Evolutionary conservation across 495 filamentous ascomycete species (phyloP).

Genomic region (Physcia stellaris): DNA sequence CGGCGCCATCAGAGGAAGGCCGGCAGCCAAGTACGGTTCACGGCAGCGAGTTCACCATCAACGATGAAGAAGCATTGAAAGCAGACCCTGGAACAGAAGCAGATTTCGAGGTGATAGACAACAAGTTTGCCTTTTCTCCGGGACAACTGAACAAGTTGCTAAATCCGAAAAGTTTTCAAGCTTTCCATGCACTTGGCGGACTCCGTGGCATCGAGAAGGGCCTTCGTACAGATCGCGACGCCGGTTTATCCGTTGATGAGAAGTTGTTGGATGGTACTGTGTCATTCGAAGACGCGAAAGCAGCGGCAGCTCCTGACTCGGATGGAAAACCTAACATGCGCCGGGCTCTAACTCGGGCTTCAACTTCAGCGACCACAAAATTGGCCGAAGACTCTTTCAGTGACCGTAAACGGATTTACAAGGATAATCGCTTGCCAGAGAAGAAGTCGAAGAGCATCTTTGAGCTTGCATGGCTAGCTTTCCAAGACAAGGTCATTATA

Average conservation of each 20-base stretch:
- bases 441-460: slow-evolving; percentile 60
- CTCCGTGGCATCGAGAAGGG: slow-evolving; percentile 64
- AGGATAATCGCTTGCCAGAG: slow-evolving; percentile 55
- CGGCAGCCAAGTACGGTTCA: slow-evolving; percentile 22
- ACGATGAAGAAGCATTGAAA: slow-evolving; percentile 46
- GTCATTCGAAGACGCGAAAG: slow-evolving; percentile 54
- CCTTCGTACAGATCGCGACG: slow-evolving; percentile 49
- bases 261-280: slow-evolving; percentile 44
- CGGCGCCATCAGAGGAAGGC: slow-evolving; percentile 9
- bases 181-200: slow-evolving; percentile 69
- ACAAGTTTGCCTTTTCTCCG: slow-evolving; percentile 70
- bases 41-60: slow-evolving; percentile 27
- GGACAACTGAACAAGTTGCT: slow-evolving; percentile 67
- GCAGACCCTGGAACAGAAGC: slow-evolving; percentile 58
- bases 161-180: slow-evolving; percentile 68
- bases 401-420: slow-evolving; percentile 58
- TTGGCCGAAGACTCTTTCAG: slow-evolving; percentile 28
- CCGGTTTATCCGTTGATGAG: slow-evolving; percentile 69
- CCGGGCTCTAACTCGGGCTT: slow-evolving; percentile 15
- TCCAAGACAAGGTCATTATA: slow-evolving; percentile 72
- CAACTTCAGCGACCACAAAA: slow-evolving; percentile 17
- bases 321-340: slow-evolving; percentile 17
- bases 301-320: slow-evolving; percentile 9
- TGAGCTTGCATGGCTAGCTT: slow-evolving; percentile 66
- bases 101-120: slow-evolving; percentile 62